Base-by-base conservation (phyloP, 78 protist genomes). In the Dictyostelium purpureum region DNA sequence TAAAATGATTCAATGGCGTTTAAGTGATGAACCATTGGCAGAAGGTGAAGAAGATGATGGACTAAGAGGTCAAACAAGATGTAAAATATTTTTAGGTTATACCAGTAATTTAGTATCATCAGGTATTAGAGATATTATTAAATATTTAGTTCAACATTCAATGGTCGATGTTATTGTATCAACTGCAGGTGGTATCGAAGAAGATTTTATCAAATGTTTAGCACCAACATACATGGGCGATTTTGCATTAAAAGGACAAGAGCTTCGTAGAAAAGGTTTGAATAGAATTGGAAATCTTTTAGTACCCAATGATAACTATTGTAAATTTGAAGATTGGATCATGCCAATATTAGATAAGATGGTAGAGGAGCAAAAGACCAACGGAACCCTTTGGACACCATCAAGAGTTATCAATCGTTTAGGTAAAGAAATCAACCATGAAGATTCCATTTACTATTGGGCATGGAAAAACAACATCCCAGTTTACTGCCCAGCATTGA, bases 161-260 rank as follows among this genome's bases (percentile, higher is more conserved):
- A 54, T 96, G 96, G 97, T 95, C 42, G 88, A 79, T 81, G 94
- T 87, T 43, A 78, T 99, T 33, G 99, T 99, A n/a, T 24, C 99
- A 0, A 97, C 99, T 0, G 99, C 99, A 0, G 99, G 99, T 14
- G 99, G 99, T 37, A 66, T 99, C 14, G 99, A 99, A 66, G 99
- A 99, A 73, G 99, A 99, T 56, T 91, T 99, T 66, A 99, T 99
- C 79, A 99, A 99, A 90, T 99, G 99, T 95, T 45, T 99, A 16
- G 99, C 97, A 1, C 98, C 96, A 14, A 97, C 99, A 14, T 97
- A 90, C 38, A 6, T 97, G 19, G 99, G 99, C 11, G 99, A 96
- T 59, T 99, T 99, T 67, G 19, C 63, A 19, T 56, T 99, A 43
- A 12, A 33, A 5, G 99, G 99, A 35, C 79, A 89, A n/a, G 66